A percentile compares a stretch with the other conserved stretches of the same genome.
Evolutionary conservation across 352 stramenopile genomes (phyloP).

Genomic region (Phytophthora boehmeriae): DNA sequence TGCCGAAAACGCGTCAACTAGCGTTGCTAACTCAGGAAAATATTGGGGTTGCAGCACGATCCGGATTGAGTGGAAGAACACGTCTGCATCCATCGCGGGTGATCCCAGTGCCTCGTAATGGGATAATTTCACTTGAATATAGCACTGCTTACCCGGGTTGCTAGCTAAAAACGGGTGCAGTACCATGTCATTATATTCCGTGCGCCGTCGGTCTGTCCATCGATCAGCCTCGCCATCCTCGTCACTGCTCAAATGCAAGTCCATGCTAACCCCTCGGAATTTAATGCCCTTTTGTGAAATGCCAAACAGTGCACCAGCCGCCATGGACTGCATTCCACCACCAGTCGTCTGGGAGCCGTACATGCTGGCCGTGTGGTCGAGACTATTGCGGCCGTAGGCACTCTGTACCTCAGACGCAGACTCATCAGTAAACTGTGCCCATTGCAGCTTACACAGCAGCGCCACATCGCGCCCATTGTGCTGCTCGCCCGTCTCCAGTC

Average conservation of each 20-base stretch:
- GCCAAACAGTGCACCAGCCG: slow-evolving; percentile 77
- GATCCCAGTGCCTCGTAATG: slow-evolving; percentile 79
- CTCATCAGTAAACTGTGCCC: slow-evolving; percentile 86
- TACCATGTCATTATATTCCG: slow-evolving; percentile 47
- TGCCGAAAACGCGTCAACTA: slow-evolving; percentile 70
- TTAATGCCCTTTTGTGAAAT: slow-evolving; percentile 88
- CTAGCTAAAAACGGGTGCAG: slow-evolving; percentile 74
- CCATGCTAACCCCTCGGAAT: slow-evolving; percentile 83
- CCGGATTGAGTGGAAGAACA: slow-evolving; percentile 85
- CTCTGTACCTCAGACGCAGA: slow-evolving; percentile 79
- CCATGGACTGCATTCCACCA: slow-evolving; percentile 74
- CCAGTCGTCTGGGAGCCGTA: slow-evolving; percentile 39
- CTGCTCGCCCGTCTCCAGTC: slow-evolving; percentile 70
- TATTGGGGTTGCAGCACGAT: slow-evolving; percentile 84
- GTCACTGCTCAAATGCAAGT: slow-evolving; percentile 71
- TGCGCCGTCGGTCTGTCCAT: slow-evolving; percentile 31
- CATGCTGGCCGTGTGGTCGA: slow-evolving; percentile 35
- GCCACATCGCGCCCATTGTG: slow-evolving; percentile 69
- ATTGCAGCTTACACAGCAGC: slow-evolving; percentile 76
- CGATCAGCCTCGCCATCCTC: slow-evolving; percentile 46
- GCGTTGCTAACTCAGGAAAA: slow-evolving; percentile 69
- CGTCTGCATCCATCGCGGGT: slow-evolving; percentile 73
- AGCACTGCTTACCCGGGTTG: slow-evolving; percentile 67
- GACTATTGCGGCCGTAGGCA: slow-evolving; percentile 58
- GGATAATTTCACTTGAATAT: slow-evolving; percentile 84